Conservation (phyloP, 164 flowering plant species). For the Vitis riparia region DNA sequence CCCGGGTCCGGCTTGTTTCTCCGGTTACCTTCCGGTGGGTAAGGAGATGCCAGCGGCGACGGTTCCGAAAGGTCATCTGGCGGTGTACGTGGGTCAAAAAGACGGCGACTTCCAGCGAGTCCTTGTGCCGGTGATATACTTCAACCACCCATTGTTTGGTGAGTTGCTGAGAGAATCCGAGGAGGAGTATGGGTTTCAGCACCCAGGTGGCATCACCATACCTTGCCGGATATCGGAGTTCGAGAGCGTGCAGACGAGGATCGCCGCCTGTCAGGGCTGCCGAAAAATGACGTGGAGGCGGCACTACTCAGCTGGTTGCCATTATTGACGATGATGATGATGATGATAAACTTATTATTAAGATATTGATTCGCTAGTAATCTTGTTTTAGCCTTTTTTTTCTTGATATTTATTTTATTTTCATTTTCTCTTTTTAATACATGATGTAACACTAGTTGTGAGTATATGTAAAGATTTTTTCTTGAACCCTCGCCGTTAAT, state of each 20-base stretch:
- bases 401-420: not conserved
- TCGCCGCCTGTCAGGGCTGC: conserved; percentile 44
- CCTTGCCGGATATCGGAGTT: conserved; percentile 79
- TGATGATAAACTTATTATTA: conserved; percentile 2
- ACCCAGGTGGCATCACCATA: conserved; percentile 76
- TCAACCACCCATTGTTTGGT: conserved; percentile 84
- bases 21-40: conserved; percentile 32
- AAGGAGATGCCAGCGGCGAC: conserved; percentile 15
- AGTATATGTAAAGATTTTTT: too few relatives aligned
- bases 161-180: conserved; percentile 73
- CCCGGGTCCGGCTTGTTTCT: not conserved
- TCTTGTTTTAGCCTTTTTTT: not conserved
- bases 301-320: not conserved
- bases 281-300: conserved; percentile 36
- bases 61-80: conserved; percentile 82
- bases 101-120: conserved; percentile 60
- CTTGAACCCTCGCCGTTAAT: too few relatives aligned
- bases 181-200: conserved; percentile 66
- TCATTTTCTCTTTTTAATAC: not conserved
- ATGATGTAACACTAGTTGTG: too few relatives aligned
- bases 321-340: conserved; percentile 10
- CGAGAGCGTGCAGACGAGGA: conserved; percentile 60
- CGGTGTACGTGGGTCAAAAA: conserved; percentile 80
- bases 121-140: conserved; percentile 80
- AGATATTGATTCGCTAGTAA: not conserved